Base-by-base conservation (phyloP, 306 rosid genomes). In the Glycine latifolia region DNA sequence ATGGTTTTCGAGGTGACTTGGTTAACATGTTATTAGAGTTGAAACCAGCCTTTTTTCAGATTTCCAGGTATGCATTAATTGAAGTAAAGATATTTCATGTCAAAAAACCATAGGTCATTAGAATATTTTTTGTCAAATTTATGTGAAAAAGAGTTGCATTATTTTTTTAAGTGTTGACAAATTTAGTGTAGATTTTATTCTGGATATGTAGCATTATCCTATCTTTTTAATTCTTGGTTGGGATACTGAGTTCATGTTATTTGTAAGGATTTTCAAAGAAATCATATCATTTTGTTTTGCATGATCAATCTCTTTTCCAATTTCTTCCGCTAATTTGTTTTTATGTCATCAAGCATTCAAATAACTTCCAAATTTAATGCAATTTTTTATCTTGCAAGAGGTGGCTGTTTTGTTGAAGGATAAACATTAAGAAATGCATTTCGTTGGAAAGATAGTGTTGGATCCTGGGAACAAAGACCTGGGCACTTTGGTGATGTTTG, bases 401-500 rank as follows among this genome's bases (percentile, higher is more conserved):
- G 89, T 81, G 99, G 99, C 41, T 95, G 97, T 84, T 95, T 87
- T 69, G 77, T 95, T 53, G 97, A 95, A 86, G 99, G 99, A 61
- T 80, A 87, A 17, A 86, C 89, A 89, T 81, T 95, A 81, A 90
- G 90, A 81, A 95, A 95, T 79, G 97, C 99, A 81, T 95, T 95
- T 81, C 83, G 97, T 37, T 95, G 99, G 99, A 95, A 92, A 84
- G 91, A 86, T 65, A 86, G 90, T 41, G 37, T 93, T 82, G 97
- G 99, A 72, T 87, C 94, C 0, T 93, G 97, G 99, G 95, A 95
- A 82, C 81, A 92, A 73, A 93, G 99, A 73, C 92, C 97, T 35
- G 99, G 97, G 10, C 99, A 95, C 88, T 93, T 90, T 43, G 91
- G 89, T 61, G 99, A 92, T 87, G 91, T 95, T 75, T 95, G 99